A percentile compares a stretch with the other conserved stretches of the same genome.
These are phyloP conservation scores for Alnus rubra DNA, from an alignment of 306 rosid species.

Conservation along the genomic window DNA sequence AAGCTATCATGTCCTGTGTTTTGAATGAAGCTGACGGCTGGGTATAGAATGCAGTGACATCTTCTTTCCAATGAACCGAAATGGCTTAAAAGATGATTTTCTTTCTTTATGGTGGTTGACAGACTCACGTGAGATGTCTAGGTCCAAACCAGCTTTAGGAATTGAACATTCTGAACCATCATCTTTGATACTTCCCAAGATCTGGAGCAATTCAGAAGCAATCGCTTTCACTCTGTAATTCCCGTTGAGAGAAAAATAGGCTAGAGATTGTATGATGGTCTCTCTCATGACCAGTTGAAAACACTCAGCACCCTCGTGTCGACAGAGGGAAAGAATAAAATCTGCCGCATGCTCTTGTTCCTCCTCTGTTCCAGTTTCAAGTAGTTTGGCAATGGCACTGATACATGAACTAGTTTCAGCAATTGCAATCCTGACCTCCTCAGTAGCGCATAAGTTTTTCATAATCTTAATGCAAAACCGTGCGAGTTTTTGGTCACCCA, in stretches of 20 bases:
- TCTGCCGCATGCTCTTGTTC: conserved; percentile 28
- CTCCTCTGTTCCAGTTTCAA: conserved; percentile 10
- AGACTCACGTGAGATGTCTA: neutral
- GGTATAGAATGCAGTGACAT: neutral
- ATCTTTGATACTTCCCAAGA: conserved; percentile 1
- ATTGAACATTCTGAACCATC: neutral
- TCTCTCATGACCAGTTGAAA: conserved; percentile 14
- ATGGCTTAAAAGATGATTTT: conserved; percentile 8
- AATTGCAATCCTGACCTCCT: conserved; percentile 25
- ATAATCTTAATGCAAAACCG: conserved; percentile 8
- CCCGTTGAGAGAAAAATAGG: conserved; percentile 5
- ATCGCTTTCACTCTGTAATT: conserved; percentile 3
- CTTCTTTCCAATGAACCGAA: conserved; percentile 12
- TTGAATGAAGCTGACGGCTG: neutral
- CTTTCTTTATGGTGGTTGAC: neutral
- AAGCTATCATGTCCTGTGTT: neutral
- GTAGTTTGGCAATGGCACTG: conserved; percentile 18
- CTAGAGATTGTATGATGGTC: conserved; percentile 7
- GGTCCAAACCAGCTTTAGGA: conserved; percentile 1
- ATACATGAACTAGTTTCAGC: conserved; percentile 13
- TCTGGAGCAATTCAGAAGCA: conserved; percentile 25
- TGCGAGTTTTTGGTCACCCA: conserved; percentile 18
- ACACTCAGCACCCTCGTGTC: conserved; percentile 13
- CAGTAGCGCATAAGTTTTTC: conserved; percentile 15
- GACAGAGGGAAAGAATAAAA: conserved; percentile 26